These are phyloP conservation scores for Sistotremastrum niveocremeum DNA, from an alignment of 768 basidiomycete species.

Conservation along the genomic window DNA sequence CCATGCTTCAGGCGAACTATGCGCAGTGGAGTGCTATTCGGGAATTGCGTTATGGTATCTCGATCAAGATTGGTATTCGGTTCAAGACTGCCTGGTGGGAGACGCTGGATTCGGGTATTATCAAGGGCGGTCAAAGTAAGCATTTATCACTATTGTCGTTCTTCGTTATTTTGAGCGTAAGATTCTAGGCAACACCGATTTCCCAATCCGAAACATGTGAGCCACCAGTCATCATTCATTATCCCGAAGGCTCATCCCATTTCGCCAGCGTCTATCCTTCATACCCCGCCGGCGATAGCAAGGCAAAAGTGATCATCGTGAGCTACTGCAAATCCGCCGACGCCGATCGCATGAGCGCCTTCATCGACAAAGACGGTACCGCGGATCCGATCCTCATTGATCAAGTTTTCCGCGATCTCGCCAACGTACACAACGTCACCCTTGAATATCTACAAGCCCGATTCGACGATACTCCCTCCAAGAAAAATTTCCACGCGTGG, in stretches of 20 bases:
- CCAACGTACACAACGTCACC: slow-evolving; percentile 15
- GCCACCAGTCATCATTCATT: too few species aligned
- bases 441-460: too few species aligned
- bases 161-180: too few species aligned
- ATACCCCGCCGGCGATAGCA: slow-evolving; percentile 15
- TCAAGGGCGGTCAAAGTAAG: too few species aligned
- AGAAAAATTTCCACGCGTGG: slow-evolving; percentile 11
- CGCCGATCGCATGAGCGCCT: slow-evolving; percentile 22
- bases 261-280: slow-evolving; percentile 26
- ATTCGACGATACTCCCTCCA: slow-evolving; percentile 3
- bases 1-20: neutral
- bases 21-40: slow-evolving; percentile 21
- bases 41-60: slow-evolving; percentile 18
- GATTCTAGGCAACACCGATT: slow-evolving; percentile 19
- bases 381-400: slow-evolving; percentile 10
- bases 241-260: too few species aligned
- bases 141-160: too few species aligned
- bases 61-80: slow-evolving; percentile 23
- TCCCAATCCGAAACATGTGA: slow-evolving; percentile 22
- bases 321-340: slow-evolving; percentile 25
- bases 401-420: slow-evolving; percentile 17
- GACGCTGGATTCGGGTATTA: neutral
- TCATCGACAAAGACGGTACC: neutral
- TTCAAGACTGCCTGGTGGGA: slow-evolving; percentile 26
- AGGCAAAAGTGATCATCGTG: slow-evolving; percentile 22